Evolutionary conservation across 208 protist genomes (phyloP), one percentile per base, ranked within the genome.

Genomic region (Zelonia costaricensis): DNA sequence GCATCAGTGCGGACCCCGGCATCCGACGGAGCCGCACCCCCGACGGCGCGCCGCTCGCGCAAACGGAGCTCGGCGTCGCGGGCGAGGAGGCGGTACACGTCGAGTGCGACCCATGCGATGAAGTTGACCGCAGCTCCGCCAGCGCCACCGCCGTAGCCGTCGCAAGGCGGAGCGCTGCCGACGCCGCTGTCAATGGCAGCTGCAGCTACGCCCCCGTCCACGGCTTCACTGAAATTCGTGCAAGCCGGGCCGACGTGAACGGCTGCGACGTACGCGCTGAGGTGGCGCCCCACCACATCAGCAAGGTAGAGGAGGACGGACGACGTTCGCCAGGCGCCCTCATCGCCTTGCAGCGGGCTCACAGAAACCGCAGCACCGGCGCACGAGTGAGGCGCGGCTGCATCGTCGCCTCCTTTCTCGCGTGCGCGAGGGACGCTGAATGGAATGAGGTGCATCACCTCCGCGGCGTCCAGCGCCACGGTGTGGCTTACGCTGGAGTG

Each of bases 51-150:
- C 35, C 62, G 63, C 33, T 56, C 40, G 16, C 33, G 42, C 30
- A 43, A 22, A 9, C 59, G 27, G n/a, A 40, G 27, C 39, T 69
- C 63, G 23, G 70, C 74, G 15, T 76, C 77, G 28, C 43, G 30
- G 18, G 62, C 47, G 42, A 88, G 56, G 44, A 63, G 54, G 0
- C 70, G 61, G 57, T 84, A 84, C 18, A 69, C 62, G 55, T 78
- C 62, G 27, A 88, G 33, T 15, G 73, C 74, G 8, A 78, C 63
- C 73, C 74, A 91, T 7, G 70, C 62, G 54, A 87, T 58, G 60
- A 91, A 87, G 49, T 79, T 84, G 3, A 79, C 77, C 4, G 75
- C 62, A 38, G 43, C 62, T 5, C 57, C 53, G 0, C 55, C 51
- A 51, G 62, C 74, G 8, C 57, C 68, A 53, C 49, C 36, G 22